These are phyloP conservation scores for Flaveria ramosissima DNA, from an alignment of 129 eudicot genomes.

Conservation along the genomic window DNA sequence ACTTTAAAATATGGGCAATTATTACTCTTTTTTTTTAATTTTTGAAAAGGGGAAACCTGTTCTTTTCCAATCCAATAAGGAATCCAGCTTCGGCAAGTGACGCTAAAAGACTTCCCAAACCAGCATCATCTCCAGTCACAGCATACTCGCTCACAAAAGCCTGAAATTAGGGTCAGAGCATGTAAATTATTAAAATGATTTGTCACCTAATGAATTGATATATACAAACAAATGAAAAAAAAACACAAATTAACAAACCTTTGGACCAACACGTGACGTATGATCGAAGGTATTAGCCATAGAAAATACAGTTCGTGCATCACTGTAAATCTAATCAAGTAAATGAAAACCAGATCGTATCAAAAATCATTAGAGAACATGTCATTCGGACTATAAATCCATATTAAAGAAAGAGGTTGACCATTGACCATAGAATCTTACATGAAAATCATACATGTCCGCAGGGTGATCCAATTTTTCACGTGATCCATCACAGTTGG, in stretches of 20 bases:
- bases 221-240: not conserved
- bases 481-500: slow-evolving; percentile 83
- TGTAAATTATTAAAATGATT: slow-evolving; percentile 1
- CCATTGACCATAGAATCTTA: slow-evolving; percentile 38
- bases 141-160: slow-evolving; percentile 99
- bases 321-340: slow-evolving; percentile 54
- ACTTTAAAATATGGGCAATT: not conserved
- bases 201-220: not conserved
- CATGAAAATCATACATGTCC: slow-evolving; percentile 87
- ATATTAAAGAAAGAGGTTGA: slow-evolving; percentile 18
- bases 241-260: slow-evolving; percentile 50
- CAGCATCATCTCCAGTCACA: slow-evolving; percentile 85
- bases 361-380: slow-evolving; percentile 13
- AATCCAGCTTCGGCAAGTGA: slow-evolving; percentile 94
- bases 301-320: slow-evolving; percentile 61
- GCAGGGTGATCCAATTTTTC: slow-evolving; percentile 82
- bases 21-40: not conserved
- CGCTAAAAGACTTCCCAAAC: slow-evolving; percentile 81
- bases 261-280: slow-evolving; percentile 79
- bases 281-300: slow-evolving; percentile 53
- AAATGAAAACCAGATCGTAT: slow-evolving; percentile 9
- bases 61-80: slow-evolving; percentile 84
- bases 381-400: slow-evolving; percentile 1
- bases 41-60: slow-evolving; percentile 52
- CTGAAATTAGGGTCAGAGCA: slow-evolving; percentile 43